Evolutionary conservation across 164 flowering plant species (phyloP).

Genomic region (Nelumbo lutea): DNA sequence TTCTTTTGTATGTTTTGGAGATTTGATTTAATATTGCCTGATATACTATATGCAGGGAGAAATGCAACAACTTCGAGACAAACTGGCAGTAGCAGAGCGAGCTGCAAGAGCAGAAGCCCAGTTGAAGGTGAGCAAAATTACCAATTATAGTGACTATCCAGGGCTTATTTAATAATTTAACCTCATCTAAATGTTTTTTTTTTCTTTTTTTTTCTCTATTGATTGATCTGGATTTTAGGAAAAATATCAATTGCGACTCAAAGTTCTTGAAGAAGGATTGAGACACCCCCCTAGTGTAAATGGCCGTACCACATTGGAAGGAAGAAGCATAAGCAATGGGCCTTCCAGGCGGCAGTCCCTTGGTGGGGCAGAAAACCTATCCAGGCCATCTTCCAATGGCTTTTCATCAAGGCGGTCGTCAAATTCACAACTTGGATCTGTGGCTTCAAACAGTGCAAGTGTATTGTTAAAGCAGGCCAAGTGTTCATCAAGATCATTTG

Average conservation of each 20-base stretch:
- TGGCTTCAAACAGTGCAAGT: constrained; percentile 27
- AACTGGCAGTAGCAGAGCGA: constrained; percentile 60
- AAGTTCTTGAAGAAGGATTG: constrained; percentile 62
- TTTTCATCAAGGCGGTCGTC: constrained; percentile 27
- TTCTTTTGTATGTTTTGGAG: neutral
- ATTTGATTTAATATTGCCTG: neutral
- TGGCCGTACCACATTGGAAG: constrained; percentile 23
- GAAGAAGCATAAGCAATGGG: constrained; percentile 39
- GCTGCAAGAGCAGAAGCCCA: constrained; percentile 75
- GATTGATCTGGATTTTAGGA: constrained; percentile 29
- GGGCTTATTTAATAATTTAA: neutral
- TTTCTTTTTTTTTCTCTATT: constrained; percentile 3
- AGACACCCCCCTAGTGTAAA: constrained; percentile 27
- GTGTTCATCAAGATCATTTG: constrained; percentile 43
- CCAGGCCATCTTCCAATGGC: constrained; percentile 41
- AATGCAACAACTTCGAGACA: constrained; percentile 71
- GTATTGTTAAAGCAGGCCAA: constrained; percentile 35
- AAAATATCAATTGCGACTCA: constrained; percentile 59
- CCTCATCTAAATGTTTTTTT: neutral
- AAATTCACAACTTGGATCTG: constrained; percentile 23
- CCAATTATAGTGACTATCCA: neutral
- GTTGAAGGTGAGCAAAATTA: constrained; percentile 39
- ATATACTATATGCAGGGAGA: constrained; percentile 44
- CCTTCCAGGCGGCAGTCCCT: constrained; percentile 55
- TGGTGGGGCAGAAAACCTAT: constrained; percentile 52